A percentile compares a stretch with the other conserved stretches of the same genome.
phyloP scores from a whole-genome alignment of 2,329 filamentous ascomycete genomes.

The Sporothrix schenckii region DNA sequence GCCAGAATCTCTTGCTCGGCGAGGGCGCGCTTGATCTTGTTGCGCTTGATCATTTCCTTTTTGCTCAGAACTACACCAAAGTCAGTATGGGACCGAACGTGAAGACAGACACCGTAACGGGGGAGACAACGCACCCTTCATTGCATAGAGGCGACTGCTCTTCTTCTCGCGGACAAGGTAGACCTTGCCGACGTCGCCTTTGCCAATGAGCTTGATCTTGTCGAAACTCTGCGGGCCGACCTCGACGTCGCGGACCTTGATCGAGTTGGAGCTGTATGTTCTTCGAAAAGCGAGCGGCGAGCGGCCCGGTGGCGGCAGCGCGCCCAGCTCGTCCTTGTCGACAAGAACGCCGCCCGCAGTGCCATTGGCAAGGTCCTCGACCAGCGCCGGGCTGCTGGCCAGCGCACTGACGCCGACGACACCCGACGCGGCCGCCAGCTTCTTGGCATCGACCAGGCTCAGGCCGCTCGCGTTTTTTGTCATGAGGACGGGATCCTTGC shows the following conservation, averaged over 20 bases:
- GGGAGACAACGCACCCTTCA: constrained; percentile 75
- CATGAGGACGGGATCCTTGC: constrained; percentile 74
- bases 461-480: constrained; percentile 56
- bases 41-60: constrained; percentile 99
- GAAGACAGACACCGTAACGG: neutral
- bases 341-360: constrained; percentile 36
- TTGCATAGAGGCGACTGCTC: constrained; percentile 90
- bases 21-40: constrained; percentile 98
- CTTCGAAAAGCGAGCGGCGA: constrained; percentile 79
- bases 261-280: constrained; percentile 98
- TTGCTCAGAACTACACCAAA: constrained; percentile 79
- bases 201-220: constrained; percentile 99
- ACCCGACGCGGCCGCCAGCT: constrained; percentile 40
- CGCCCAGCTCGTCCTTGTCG: constrained; percentile 57
- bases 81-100: neutral
- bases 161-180: constrained; percentile 98
- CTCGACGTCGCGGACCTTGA: constrained; percentile 96
- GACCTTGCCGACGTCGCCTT: constrained; percentile 97
- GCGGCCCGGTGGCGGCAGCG: constrained; percentile 68
- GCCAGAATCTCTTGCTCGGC: constrained; percentile 98
- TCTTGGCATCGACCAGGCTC: constrained; percentile 52
- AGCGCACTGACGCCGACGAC: neutral
- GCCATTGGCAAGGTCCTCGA: constrained; percentile 40
- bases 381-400: constrained; percentile 28
- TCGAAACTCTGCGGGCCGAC: constrained; percentile 95